Conservation (phyloP, 345 rosid species). For the Populus tremula region DNA sequence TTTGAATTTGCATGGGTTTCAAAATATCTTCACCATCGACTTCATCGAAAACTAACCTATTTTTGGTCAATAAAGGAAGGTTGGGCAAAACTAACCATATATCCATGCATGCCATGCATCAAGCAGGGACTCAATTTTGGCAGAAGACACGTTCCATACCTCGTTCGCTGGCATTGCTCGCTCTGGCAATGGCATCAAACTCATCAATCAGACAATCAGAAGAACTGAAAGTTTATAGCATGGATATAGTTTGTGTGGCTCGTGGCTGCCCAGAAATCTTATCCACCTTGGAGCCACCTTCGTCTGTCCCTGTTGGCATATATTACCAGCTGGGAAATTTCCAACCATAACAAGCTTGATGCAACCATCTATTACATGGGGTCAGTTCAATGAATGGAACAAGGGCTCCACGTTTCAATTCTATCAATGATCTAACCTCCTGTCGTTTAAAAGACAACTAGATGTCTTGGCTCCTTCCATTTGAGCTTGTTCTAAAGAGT, state of each 20-base stretch:
- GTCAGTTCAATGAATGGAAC: not conserved
- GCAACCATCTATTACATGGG: not conserved
- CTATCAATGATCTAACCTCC: not conserved
- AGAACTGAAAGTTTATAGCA: not conserved
- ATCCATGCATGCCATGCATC: not conserved
- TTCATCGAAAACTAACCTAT: too few relatives aligned
- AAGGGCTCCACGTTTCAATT: not conserved
- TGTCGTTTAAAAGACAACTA: not conserved
- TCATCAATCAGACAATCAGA: not conserved
- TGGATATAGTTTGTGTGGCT: not conserved
- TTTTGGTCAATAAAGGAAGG: not conserved
- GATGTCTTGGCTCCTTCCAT: not conserved
- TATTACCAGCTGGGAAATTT: not conserved
- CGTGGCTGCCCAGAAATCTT: not conserved
- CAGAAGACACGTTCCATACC: not conserved
- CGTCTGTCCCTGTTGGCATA: not conserved
- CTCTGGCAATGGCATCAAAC: not conserved
- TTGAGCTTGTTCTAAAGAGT: not conserved
- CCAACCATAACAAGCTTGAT: constrained; percentile 1
- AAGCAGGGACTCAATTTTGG: not conserved
- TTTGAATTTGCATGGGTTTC: not conserved
- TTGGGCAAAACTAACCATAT: not conserved
- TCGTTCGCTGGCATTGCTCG: not conserved
- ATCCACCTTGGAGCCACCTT: constrained; percentile 6
- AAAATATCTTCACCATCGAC: not conserved